Conservation (phyloP, 2,329 filamentous ascomycete genomes). For the Sporothrix brunneoviolacea region DNA sequence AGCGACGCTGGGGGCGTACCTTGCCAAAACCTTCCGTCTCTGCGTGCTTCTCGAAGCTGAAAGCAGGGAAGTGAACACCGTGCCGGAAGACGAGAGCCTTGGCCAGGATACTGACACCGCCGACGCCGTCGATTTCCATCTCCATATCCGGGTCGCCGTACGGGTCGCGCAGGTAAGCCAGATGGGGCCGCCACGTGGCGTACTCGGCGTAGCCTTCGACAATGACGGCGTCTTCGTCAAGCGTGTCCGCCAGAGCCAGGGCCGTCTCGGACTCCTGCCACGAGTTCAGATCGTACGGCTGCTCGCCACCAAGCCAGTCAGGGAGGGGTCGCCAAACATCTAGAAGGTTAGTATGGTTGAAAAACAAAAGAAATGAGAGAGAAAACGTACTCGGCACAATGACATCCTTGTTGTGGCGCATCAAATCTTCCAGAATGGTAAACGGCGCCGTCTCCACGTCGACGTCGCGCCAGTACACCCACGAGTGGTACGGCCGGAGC, state of each 20-base stretch:
- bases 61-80: conserved; percentile 94
- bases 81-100: conserved; percentile 93
- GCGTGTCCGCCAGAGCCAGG: conserved; percentile 81
- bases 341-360: conserved; percentile 28
- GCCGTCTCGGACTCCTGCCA: conserved; percentile 99
- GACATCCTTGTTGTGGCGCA: conserved; percentile 98
- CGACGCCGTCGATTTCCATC: conserved; percentile 98
- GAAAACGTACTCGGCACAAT: conserved; percentile 88
- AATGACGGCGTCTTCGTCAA: conserved; percentile 97
- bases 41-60: conserved; percentile 97
- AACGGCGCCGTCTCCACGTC: conserved; percentile 96
- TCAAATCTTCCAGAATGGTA: conserved; percentile 93
- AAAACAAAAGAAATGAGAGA: not conserved
- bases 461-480: conserved; percentile 99
- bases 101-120: conserved; percentile 92
- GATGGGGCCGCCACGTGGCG: conserved; percentile 93
- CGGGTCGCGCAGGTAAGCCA: conserved; percentile 92
- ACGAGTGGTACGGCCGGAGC: conserved; percentile 88
- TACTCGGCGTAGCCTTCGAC: conserved; percentile 99
- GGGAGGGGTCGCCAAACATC: conserved; percentile 98
- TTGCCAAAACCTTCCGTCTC: conserved; percentile 99
- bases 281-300: conserved; percentile 96
- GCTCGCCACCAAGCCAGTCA: conserved; percentile 96
- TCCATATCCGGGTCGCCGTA: conserved; percentile 99
- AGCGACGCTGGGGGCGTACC: too few relatives aligned